Evolutionary conservation across 768 basidiomycete genomes (phyloP).

Genomic region (Clavulina sp.): DNA sequence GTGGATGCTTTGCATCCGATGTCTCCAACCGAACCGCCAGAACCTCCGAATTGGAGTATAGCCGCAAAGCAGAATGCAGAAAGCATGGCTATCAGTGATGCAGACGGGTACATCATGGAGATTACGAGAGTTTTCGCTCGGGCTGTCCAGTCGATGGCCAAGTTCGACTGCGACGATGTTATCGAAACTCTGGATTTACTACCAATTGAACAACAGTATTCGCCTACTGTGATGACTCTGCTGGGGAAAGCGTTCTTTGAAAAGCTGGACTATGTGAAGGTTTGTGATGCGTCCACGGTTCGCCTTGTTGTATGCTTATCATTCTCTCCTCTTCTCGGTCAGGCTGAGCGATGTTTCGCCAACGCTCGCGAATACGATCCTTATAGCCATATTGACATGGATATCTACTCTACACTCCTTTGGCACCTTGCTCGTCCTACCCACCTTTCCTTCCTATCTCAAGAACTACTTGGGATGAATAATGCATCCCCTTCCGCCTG

Average conservation of each 20-base stretch:
- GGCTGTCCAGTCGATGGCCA: constrained; percentile 54
- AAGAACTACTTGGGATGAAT: constrained; percentile 73
- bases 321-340: too few species aligned
- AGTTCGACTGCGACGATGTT: constrained; percentile 61
- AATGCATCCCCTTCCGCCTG: constrained; percentile 77
- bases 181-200: constrained; percentile 61
- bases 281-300: constrained; percentile 26
- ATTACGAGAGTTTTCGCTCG: constrained; percentile 66
- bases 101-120: constrained; percentile 70
- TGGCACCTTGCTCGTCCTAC: constrained; percentile 85
- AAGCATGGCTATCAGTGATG: constrained; percentile 49
- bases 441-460: constrained; percentile 79
- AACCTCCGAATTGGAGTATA: constrained; percentile 29
- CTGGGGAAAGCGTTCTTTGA: constrained; percentile 83
- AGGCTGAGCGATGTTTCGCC: constrained; percentile 86
- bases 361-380: constrained; percentile 70
- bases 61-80: constrained; percentile 42
- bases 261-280: constrained; percentile 70
- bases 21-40: neutral
- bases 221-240: constrained; percentile 64
- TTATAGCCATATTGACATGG: constrained; percentile 84
- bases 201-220: constrained; percentile 53
- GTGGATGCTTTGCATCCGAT: neutral
- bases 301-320: neutral
- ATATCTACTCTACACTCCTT: constrained; percentile 85